Percentiles rank a stretch among this genome's conserved stretches.
Evolutionary conservation across 1,139 yeast genomes (phyloP).

Genomic region (Yamadazyma diospyri): DNA sequence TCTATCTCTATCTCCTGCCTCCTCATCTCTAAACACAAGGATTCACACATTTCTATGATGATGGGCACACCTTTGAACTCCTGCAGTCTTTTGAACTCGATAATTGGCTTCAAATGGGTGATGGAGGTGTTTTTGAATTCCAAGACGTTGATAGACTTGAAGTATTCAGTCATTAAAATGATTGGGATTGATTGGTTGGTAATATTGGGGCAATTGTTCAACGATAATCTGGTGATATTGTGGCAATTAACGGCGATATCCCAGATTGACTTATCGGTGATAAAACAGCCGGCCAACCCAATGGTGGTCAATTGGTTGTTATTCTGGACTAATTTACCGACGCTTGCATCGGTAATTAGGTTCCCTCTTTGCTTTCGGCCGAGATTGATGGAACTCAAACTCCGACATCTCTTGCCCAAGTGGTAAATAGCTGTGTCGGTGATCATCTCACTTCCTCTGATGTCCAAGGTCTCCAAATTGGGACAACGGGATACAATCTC

Average conservation of each 20-base stretch:
- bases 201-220: constrained; percentile 69
- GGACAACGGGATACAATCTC: constrained; percentile 55
- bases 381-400: constrained; percentile 59
- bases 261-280: constrained; percentile 78
- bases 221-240: constrained; percentile 61
- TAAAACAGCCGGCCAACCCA: constrained; percentile 85
- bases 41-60: constrained; percentile 75
- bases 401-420: constrained; percentile 57
- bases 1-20: constrained; percentile 63
- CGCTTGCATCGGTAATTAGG: constrained; percentile 66
- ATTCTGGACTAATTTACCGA: constrained; percentile 54
- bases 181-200: constrained; percentile 68
- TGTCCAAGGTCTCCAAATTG: constrained; percentile 60
- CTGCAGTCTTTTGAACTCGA: constrained; percentile 64
- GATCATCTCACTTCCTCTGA: constrained; percentile 80
- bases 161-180: constrained; percentile 50
- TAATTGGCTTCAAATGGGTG: constrained; percentile 59
- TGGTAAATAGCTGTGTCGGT: constrained; percentile 72
- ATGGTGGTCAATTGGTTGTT: constrained; percentile 59
- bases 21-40: constrained; percentile 54
- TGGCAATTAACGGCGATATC: constrained; percentile 68
- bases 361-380: constrained; percentile 76
- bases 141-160: constrained; percentile 64
- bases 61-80: constrained; percentile 51
- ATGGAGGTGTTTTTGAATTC: constrained; percentile 70